phyloP scores from a whole-genome alignment of 75 land plant species.

The Pinus tabuliformis region DNA sequence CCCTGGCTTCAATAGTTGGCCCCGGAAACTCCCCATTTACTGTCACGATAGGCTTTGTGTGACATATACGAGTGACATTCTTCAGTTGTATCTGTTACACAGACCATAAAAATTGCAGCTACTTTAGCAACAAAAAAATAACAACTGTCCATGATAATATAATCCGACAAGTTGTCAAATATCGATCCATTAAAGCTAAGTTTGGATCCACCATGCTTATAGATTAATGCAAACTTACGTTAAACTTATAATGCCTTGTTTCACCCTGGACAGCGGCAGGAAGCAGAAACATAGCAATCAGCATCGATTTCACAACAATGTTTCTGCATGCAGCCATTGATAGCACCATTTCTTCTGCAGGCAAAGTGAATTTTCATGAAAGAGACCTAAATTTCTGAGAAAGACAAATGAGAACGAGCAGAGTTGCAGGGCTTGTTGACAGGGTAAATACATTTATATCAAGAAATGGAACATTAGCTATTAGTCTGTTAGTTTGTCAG shows the following conservation, averaged over 20 bases:
- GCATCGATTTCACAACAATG: no score
- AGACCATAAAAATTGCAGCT: not conserved
- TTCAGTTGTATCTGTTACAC: slow-evolving; percentile 9
- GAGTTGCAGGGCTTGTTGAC: no score
- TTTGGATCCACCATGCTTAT: no score
- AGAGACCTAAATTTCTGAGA: no score
- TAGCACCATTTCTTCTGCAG: no score
- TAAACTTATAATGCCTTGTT: not conserved
- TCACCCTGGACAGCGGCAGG: not conserved
- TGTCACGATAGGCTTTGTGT: slow-evolving; percentile 15
- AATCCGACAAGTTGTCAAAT: not conserved
- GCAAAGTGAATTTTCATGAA: no score
- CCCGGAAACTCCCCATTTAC: slow-evolving; percentile 34
- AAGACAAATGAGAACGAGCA: no score
- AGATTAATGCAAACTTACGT: not conserved
- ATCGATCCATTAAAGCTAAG: not conserved
- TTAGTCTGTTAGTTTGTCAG: no score
- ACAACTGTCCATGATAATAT: not conserved
- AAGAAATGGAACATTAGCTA: no score
- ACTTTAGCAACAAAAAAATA: not conserved
- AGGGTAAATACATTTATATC: no score
- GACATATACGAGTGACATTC: slow-evolving; percentile 16
- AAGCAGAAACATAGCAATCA: not conserved
- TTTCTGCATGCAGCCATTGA: no score
- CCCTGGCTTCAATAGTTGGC: slow-evolving; percentile 19